Base-by-base conservation (phyloP, 345 rosid genomes). In the Pistacia vera region DNA sequence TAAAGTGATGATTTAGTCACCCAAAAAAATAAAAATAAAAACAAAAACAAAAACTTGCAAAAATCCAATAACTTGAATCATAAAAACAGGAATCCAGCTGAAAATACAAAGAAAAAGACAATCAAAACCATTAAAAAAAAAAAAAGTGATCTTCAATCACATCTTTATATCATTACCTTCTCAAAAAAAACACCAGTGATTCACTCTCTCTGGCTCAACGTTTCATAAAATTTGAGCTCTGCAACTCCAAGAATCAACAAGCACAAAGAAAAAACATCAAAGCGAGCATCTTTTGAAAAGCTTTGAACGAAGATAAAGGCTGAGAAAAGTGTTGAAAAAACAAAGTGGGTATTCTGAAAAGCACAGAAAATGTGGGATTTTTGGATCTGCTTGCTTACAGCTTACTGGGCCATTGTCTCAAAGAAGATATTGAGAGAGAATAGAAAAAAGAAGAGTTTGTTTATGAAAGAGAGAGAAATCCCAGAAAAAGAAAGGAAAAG, bases 361-460 rank as follows among this genome's bases (percentile, higher is more conserved):
- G 73, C n/a, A 69, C 35, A 79, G 28, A 52, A 66, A 74, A 81
- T 73, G 70, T 58, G 83, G 81, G 70, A 77, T 79, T 80, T 80
- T 78, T 82, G 87, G 90, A 89, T 90, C 91, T 86, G 77, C 77
- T 25, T 25, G 25, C 25, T 25, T 25, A 25, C 25, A 25, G 25
- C 25, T 38, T 5, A 58, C 62, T 73, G 81, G 83, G 86, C 76
- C 84, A 78, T 78, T 81, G 80, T 54, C 77, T 70, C 86, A n/a
- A 81, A 70, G 80, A 51, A 81, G 73, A 82, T 77, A 72, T 80
- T 64, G 72, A 70, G 56, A 73, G 81, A 76, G 78, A 80, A 66
- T 73, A 63, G 64, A 57, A 46, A 51, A 25, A 25, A 56, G 66
- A 41, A 41, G 44, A 41, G 44, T 41, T 41, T 41, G 44, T 41